Base-by-base conservation (phyloP, 2,329 filamentous ascomycete species). In the Cladosporium sp. region DNA sequence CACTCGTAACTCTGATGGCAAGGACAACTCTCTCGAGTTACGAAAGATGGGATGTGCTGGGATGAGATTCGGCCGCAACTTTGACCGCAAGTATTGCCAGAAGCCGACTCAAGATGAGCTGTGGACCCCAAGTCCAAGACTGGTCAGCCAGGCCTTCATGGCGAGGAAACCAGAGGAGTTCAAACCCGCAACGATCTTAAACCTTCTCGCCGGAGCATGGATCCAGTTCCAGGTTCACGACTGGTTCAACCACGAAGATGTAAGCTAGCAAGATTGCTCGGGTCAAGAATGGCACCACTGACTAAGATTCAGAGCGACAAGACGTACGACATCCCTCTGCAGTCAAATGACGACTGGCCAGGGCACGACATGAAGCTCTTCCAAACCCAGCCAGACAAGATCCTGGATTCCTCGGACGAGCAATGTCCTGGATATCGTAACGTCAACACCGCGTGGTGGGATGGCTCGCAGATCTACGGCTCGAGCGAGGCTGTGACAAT, bases 211-310 rank as follows among this genome's bases (percentile, higher is more conserved):
- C 2, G 72, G 72, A 12, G 72, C 72, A 1, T 76, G 72, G 72
- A 74, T 75, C n/a, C 73, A 76, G 54, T 75, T 75, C 46, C 71
- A 74, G 49, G 68, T 68, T 0, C 72, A 75, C 49, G 71, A 72
- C 51, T 73, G 70, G 70, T 66, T 68, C 46, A 59, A 53, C 7
- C 36, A 49, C 4, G 50, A 49, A 25, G 35, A 39, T 13, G 29
- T 47, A 25, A 35, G 27, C n/a, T n/a, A n/a, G n/a, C n/a, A 8
- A 30, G 27, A 27, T 9, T 27, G 5, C 4, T 27, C 22, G 5
- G 4, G 9, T 27, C 22, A 9, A 12, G 3, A 6, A 4, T 2
- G 22, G 13, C 25, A 22, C n/a, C 16, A 36, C 51, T 53, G 40
- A 55, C 43, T 16, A 32, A 42, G 12, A 29, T 38, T 39, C 38